Percentiles rank a stretch among this genome's conserved stretches.
Conservation (phyloP, 129 eudicot species). For the Mikania micrantha region DNA sequence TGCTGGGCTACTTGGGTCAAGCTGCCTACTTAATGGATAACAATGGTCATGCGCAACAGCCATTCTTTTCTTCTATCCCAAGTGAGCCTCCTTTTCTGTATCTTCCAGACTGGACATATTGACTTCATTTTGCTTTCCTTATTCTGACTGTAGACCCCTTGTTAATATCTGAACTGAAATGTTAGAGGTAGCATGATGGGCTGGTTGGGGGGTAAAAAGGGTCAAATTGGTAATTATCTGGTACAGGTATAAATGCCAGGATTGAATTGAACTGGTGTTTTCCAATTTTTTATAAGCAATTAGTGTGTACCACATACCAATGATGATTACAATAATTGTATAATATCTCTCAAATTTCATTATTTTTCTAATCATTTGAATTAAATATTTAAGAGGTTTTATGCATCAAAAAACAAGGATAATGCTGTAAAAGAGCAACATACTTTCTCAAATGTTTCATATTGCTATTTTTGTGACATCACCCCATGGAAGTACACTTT, state of each 20-base stretch:
- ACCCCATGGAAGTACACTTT: neutral
- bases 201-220: neutral
- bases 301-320: neutral
- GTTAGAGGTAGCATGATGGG: neutral
- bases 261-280: neutral
- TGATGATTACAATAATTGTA: neutral
- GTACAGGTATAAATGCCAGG: neutral
- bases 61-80: conserved; percentile 91
- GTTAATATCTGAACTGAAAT: no score
- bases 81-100: conserved; percentile 39
- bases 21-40: conserved; percentile 95
- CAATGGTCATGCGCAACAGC: conserved; percentile 58
- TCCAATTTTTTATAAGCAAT: neutral
- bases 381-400: neutral
- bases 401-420: neutral
- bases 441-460: neutral
- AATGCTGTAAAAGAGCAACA: neutral
- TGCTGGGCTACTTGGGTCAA: conserved; percentile 93
- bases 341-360: neutral
- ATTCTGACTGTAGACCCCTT: no score
- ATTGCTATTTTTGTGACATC: neutral
- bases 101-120: neutral
- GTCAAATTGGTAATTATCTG: neutral
- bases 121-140: no score
- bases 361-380: neutral